Conservation (phyloP, 2,329 filamentous ascomycete genomes). For the Thelonectria discophora region DNA sequence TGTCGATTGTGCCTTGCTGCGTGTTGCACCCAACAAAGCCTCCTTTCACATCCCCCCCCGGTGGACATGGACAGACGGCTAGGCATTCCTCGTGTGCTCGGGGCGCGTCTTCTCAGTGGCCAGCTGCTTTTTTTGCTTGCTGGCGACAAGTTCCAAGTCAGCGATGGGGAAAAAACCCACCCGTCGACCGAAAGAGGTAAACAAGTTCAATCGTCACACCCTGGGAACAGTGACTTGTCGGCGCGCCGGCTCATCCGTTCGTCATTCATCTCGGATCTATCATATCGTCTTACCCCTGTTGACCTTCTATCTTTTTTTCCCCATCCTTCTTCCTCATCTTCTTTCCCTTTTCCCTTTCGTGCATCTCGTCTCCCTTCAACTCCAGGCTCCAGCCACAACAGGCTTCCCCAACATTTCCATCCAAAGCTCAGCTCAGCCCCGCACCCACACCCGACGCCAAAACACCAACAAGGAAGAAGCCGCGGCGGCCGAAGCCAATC, state of each 20-base stretch:
- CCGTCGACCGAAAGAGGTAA: background rate
- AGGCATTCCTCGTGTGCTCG: too few relatives aligned
- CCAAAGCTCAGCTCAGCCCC: too few relatives aligned
- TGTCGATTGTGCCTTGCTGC: too few relatives aligned
- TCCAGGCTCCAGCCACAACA: background rate
- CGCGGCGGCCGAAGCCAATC: background rate
- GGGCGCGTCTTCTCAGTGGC: slow-evolving; percentile 6
- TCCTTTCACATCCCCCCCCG: too few relatives aligned
- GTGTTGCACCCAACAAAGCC: too few relatives aligned
- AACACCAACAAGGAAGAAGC: slow-evolving; percentile 7
- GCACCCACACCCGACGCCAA: background rate
- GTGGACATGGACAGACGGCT: too few relatives aligned
- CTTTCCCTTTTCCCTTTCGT: background rate
- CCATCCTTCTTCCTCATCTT: background rate
- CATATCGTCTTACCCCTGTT: background rate
- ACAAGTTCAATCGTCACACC: slow-evolving; percentile 17
- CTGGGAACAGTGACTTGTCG: slow-evolving; percentile 7
- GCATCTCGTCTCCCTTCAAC: slow-evolving; percentile 2
- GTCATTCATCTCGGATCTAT: slow-evolving; percentile 18
- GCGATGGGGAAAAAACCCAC: background rate
- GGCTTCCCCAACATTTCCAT: too few relatives aligned
- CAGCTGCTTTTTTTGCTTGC: slow-evolving; percentile 1
- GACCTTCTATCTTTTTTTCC: background rate
- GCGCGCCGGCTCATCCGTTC: slow-evolving; percentile 27
- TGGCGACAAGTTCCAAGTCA: background rate